Percentiles rank a stretch among this genome's conserved stretches.
Conservation (phyloP, 139 green algal genomes). For the Yamagishiella unicocca region DNA sequence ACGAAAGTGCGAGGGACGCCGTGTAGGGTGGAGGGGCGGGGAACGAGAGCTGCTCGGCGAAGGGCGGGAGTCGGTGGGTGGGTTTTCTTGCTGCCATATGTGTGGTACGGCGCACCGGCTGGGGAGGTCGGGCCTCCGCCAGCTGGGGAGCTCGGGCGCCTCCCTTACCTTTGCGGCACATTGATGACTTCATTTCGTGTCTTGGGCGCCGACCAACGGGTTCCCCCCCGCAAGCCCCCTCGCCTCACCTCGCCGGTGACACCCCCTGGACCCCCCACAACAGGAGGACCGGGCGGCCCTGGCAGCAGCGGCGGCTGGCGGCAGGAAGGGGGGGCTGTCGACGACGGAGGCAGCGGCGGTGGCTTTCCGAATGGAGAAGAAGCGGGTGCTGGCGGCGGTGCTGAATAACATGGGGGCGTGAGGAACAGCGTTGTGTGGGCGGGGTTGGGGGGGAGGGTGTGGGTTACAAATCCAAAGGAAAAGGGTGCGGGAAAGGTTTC, state of each 20-base stretch:
- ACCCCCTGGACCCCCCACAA: background rate
- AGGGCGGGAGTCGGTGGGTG: no score
- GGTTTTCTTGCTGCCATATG: no score
- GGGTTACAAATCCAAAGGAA: background rate
- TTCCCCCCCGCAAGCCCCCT: background rate
- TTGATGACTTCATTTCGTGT: background rate
- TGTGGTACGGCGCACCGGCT: no score
- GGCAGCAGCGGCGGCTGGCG: background rate
- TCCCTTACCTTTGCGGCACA: background rate
- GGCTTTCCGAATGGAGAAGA: conserved; percentile 65
- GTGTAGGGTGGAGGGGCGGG: no score
- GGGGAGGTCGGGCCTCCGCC: no score
- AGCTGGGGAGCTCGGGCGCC: no score
- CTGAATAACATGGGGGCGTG: conserved; percentile 48
- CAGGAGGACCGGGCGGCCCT: conserved; percentile 43
- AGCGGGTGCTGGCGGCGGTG: conserved; percentile 56
- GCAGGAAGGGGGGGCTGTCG: background rate
- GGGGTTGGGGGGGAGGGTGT: background rate
- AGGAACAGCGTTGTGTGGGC: background rate
- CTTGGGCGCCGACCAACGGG: background rate
- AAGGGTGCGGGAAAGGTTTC: background rate
- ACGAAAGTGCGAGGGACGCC: no score
- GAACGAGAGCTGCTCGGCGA: no score
- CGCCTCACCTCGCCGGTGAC: background rate
- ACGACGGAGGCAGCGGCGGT: conserved; percentile 38